Conservation (phyloP, 1,284 basidiomycete species). For the Pascua sp. region DNA sequence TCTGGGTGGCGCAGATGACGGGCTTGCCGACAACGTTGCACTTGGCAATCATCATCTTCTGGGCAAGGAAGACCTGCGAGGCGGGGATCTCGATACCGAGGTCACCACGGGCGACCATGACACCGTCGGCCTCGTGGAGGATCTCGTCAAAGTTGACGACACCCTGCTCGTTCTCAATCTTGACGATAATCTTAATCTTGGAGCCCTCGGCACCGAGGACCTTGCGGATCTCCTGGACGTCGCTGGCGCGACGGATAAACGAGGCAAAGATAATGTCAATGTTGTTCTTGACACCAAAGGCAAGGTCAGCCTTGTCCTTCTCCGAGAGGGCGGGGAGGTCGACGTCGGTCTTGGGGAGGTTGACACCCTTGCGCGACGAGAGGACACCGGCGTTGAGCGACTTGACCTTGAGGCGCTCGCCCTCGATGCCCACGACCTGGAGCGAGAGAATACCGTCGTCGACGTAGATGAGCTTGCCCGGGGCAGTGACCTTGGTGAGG, state of each 20-base stretch:
- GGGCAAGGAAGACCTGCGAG: slow-evolving; percentile 93
- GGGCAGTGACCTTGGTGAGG: slow-evolving; percentile 89
- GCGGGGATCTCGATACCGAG: slow-evolving; percentile 98
- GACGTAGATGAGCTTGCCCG: slow-evolving; percentile 94
- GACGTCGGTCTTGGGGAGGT: slow-evolving; percentile 96
- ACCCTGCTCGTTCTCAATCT: slow-evolving; percentile 98
- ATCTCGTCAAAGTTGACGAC: slow-evolving; percentile 98
- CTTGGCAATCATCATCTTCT: slow-evolving; percentile 99
- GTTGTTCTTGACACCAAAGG: slow-evolving; percentile 93
- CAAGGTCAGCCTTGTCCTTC: slow-evolving; percentile 94
- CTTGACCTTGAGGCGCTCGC: slow-evolving; percentile 75
- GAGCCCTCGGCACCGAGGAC: slow-evolving; percentile 89
- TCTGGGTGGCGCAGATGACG: slow-evolving; percentile 98
- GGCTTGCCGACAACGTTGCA: slow-evolving; percentile 96
- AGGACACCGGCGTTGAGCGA: slow-evolving; percentile 90
- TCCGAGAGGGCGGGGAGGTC: slow-evolving; percentile 96
- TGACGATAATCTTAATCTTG: slow-evolving; percentile 94
- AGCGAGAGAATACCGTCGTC: slow-evolving; percentile 96
- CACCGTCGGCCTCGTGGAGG: slow-evolving; percentile 84
- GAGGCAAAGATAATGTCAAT: slow-evolving; percentile 99
- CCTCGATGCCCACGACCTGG: slow-evolving; percentile 82
- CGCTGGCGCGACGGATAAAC: slow-evolving; percentile 88
- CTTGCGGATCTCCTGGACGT: slow-evolving; percentile 84
- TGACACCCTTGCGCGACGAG: slow-evolving; percentile 98
- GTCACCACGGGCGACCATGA: slow-evolving; percentile 98